phyloP scores from a whole-genome alignment of 495 filamentous ascomycete genomes.

The Lineolata rhizophorae region DNA sequence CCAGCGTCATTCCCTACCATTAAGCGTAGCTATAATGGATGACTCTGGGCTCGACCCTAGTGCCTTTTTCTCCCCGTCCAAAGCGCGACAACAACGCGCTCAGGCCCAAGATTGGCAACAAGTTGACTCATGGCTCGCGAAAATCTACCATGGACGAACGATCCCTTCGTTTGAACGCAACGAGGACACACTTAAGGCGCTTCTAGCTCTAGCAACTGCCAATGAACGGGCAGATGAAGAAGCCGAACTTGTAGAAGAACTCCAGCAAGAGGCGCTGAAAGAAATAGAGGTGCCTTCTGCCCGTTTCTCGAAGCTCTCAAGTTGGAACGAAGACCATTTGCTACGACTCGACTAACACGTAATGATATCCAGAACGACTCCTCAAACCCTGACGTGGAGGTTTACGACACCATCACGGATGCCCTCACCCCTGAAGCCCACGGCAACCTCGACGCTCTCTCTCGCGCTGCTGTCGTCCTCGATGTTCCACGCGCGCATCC shows the following conservation, averaged over 20 bases:
- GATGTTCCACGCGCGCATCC: conserved; percentile 2
- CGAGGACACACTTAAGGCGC: conserved; percentile 52
- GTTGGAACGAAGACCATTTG: background rate
- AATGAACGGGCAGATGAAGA: conserved; percentile 76
- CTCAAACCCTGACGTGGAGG: conserved; percentile 3
- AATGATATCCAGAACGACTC: conserved; percentile 1
- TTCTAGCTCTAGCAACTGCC: conserved; percentile 50
- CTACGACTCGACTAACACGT: no score
- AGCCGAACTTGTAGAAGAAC: conserved; percentile 27
- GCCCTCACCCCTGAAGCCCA: conserved; percentile 6
- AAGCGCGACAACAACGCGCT: conserved; percentile 38
- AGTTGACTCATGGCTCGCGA: conserved; percentile 58
- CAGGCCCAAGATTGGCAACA: conserved; percentile 74
- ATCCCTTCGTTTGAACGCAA: conserved; percentile 63
- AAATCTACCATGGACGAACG: conserved; percentile 39
- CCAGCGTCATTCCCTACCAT: no score
- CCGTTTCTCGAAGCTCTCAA: background rate
- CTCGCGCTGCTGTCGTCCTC: conserved; percentile 5
- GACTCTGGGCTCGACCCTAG: conserved; percentile 20
- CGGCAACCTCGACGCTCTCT: conserved; percentile 5
- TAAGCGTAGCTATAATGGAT: no score
- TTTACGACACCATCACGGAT: conserved; percentile 1
- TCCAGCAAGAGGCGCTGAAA: conserved; percentile 33
- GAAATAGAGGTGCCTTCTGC: conserved; percentile 19
- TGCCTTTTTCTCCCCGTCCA: conserved; percentile 51